phyloP scores from a whole-genome alignment of 148 eudicot genomes.

The Polygonum maritimum region DNA sequence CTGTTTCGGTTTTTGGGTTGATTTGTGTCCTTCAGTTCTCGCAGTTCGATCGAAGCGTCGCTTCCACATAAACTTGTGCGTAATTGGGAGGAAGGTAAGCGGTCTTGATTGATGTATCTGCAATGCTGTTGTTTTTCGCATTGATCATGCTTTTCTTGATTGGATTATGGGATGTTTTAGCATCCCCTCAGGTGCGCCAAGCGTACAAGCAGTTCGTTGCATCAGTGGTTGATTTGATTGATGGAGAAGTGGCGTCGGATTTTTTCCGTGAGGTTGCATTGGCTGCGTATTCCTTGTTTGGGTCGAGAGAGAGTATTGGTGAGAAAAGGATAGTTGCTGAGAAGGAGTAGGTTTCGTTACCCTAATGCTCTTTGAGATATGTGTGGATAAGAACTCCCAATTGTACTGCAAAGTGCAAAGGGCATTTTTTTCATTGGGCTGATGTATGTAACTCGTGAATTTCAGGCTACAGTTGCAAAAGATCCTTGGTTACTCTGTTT shows the following conservation, averaged over 20 bases:
- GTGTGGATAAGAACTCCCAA: not conserved
- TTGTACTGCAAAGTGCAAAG: not conserved
- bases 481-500: slow-evolving; percentile 50
- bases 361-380: not conserved
- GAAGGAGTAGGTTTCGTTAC: slow-evolving; percentile 39
- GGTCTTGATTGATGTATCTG: not conserved
- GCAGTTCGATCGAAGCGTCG: slow-evolving; percentile 48
- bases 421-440: not conserved
- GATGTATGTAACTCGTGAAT: slow-evolving; percentile 1
- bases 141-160: not conserved
- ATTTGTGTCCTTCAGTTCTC: slow-evolving; percentile 23
- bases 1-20: not conserved
- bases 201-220: slow-evolving; percentile 65
- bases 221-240: slow-evolving; percentile 75
- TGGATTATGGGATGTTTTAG: slow-evolving; percentile 18
- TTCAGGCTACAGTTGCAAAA: slow-evolving; percentile 75
- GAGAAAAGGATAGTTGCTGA: slow-evolving; percentile 20
- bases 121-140: not conserved
- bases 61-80: slow-evolving; percentile 58
- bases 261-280: slow-evolving; percentile 77
- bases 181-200: slow-evolving; percentile 74
- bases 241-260: slow-evolving; percentile 56
- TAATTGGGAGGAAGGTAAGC: slow-evolving; percentile 57
- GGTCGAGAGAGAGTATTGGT: slow-evolving; percentile 29
- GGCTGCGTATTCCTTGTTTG: slow-evolving; percentile 43